Evolutionary conservation across 2,329 filamentous ascomycete genomes (phyloP), one percentile per base, ranked within the genome.

Genomic region (Cordyceps militaris): DNA sequence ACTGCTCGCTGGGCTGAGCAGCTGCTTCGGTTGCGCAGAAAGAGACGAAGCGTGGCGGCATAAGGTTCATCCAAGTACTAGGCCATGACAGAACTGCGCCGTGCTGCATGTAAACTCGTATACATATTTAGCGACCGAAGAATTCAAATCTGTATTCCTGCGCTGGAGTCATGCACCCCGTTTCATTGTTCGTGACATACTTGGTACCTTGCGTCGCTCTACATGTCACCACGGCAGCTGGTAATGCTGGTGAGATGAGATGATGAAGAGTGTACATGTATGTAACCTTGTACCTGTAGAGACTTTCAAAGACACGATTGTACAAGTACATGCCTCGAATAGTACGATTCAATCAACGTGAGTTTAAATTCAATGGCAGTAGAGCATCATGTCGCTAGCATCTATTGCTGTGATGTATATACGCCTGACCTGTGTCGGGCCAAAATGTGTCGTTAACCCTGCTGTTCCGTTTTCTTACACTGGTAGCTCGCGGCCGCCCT

Each of bases 1-100:
- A 59, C 73, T 3, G 59, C 74, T 4, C 67, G 79, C 28, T 77
- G 71, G 58, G 58, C 77, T 11, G 77, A 80, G 36, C 76, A 80
- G 32, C 65, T 61, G 43, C 14, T 56, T 2, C 30, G 53, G 3
- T 32, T 46, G 14, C 51, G 51, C 38, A 54, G 51, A 26, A 54
- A 54, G 51, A 32, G 42, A 36, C 19, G 10, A 10, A 54, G 51
- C 16, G 40, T 46, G 40, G 30, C 36, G 4, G 50, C 49, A 23
- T 52, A 53, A 21, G 11, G n/a, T 14, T 30, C 6, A 36, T 9
- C n/a, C 21, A 8, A 19, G 6, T 24, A 26, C 4, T n/a, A 19
- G 6, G 13, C 5, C 16, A n/a, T n/a, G 21, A 21, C 38, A 3
- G 16, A 42, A 42, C n/a, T n/a, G n/a, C n/a, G n/a, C n/a, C n/a